Percentiles rank a stretch among this genome's conserved stretches.
Evolutionary conservation across 129 eudicot genomes (phyloP).

Genomic region (Calendula officinalis): DNA sequence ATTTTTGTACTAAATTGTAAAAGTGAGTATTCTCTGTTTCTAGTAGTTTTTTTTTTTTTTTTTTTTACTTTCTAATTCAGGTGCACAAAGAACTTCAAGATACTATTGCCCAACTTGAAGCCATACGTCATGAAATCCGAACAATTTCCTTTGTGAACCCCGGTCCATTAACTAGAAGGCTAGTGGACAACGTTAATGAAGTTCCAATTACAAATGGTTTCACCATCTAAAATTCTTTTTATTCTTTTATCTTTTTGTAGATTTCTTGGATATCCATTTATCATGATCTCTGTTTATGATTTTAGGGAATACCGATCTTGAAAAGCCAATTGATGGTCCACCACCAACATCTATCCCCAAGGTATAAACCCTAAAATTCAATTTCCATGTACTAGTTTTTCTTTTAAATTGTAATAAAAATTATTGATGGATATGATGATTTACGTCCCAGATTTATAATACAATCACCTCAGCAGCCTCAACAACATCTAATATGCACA

Average conservation of each 20-base stretch:
- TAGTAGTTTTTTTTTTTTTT: not conserved
- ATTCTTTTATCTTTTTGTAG: not conserved
- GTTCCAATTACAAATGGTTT: slow-evolving; percentile 40
- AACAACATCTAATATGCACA: slow-evolving; percentile 49
- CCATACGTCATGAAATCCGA: slow-evolving; percentile 85
- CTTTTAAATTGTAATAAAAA: not conserved
- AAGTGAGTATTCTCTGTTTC: not conserved
- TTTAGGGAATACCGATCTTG: slow-evolving; percentile 40
- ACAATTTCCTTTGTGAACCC: slow-evolving; percentile 76
- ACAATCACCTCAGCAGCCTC: slow-evolving; percentile 34
- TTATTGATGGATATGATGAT: slow-evolving; percentile 1
- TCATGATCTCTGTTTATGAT: slow-evolving; percentile 3
- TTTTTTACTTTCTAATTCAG: slow-evolving; percentile 23
- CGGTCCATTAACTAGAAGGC: slow-evolving; percentile 62
- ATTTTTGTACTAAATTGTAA: not conserved
- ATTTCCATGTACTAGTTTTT: not conserved
- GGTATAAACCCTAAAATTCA: slow-evolving; percentile 18
- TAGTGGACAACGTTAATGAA: slow-evolving; percentile 50
- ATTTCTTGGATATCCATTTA: slow-evolving; percentile 5
- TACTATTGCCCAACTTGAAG: slow-evolving; percentile 84
- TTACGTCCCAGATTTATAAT: slow-evolving; percentile 44
- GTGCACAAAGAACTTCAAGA: slow-evolving; percentile 95
- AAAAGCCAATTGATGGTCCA: slow-evolving; percentile 30
- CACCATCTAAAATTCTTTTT: not conserved
- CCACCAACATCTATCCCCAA: slow-evolving; percentile 22